These are phyloP conservation scores for Marvania coccoides DNA, from an alignment of 139 green algal species.

Conservation along the genomic window DNA sequence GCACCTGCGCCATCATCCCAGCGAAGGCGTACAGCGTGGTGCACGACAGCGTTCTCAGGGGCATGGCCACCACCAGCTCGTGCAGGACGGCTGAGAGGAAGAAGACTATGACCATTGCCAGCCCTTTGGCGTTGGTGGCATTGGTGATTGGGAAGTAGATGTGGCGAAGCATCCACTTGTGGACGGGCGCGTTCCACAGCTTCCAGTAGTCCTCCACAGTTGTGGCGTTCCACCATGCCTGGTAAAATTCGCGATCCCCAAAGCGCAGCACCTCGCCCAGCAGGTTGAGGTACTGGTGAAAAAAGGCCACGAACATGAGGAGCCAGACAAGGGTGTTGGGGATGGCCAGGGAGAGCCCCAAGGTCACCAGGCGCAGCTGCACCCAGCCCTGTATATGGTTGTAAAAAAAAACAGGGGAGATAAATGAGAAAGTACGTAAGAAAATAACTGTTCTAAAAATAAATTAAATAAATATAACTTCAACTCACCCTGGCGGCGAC, in stretches of 20 bases:
- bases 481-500: constrained; percentile 40
- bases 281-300: no score
- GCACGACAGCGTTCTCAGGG: no score
- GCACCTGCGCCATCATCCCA: constrained; percentile 76
- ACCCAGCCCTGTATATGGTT: constrained; percentile 16
- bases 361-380: constrained; percentile 63
- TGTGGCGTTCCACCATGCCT: no score
- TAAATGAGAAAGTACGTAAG: background rate
- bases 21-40: constrained; percentile 68
- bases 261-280: no score
- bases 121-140: background rate
- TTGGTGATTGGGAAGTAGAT: constrained; percentile 76
- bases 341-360: constrained; percentile 84
- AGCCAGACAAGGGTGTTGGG: no score
- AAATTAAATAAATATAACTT: no score
- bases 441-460: background rate
- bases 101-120: background rate
- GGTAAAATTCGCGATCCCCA: no score
- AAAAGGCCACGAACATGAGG: no score
- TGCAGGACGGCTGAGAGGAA: background rate
- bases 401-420: no score
- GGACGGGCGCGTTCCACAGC: no score
- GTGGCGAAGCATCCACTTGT: constrained; percentile 81
- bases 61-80: constrained; percentile 71
- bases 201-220: no score